A percentile compares a stretch with the other conserved stretches of the same genome.
These are phyloP conservation scores for Scutellaria minor DNA, from an alignment of 257 asterid species.

Conservation along the genomic window DNA sequence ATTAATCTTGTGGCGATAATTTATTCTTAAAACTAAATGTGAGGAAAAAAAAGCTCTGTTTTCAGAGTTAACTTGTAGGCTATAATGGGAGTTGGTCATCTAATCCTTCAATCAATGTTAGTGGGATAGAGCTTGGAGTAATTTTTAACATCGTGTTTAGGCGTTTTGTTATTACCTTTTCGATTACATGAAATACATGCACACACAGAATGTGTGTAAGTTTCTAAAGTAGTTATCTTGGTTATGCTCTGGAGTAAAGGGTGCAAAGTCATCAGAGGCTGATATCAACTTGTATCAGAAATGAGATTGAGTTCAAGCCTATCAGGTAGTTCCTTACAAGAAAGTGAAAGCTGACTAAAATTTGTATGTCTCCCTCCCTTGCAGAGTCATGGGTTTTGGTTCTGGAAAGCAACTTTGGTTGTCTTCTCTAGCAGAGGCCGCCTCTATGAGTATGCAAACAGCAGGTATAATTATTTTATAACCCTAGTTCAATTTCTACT, in stretches of 20 bases:
- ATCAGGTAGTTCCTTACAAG: background rate
- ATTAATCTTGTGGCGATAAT: background rate
- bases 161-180: background rate
- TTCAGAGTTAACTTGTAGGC: background rate
- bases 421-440: conserved; percentile 95
- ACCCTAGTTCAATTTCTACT: too few species aligned
- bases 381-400: too few species aligned
- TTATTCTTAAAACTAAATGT: too few species aligned
- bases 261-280: too few species aligned
- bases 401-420: conserved; percentile 43
- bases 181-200: background rate
- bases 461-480: conserved; percentile 52
- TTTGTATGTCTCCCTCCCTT: too few species aligned
- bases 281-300: background rate
- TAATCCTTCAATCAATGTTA: background rate
- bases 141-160: too few species aligned
- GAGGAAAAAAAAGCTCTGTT: background rate
- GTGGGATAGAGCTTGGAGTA: conserved; percentile 15
- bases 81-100: too few species aligned
- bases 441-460: conserved; percentile 89
- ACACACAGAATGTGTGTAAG: background rate
- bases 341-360: too few species aligned
- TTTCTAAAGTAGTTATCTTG: background rate
- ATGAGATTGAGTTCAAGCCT: background rate
- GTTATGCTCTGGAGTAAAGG: too few species aligned